A percentile compares a stretch with the other conserved stretches of the same genome.
phyloP scores from a whole-genome alignment of 805 yeast species.

The Teunomyces pallodes region DNA sequence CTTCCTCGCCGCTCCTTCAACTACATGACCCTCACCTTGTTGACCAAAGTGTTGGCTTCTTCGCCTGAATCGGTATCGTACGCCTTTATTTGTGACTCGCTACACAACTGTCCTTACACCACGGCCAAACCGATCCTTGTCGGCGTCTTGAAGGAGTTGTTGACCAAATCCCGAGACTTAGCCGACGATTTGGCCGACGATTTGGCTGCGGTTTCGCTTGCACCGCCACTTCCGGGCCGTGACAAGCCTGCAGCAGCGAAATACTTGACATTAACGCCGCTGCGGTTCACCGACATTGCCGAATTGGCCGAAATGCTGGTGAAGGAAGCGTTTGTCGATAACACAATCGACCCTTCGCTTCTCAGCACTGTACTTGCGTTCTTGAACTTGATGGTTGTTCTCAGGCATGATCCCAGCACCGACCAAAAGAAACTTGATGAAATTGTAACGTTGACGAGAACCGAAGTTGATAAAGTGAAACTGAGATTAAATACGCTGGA shows the following conservation, averaged over 20 bases:
- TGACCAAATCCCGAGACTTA: slow-evolving; percentile 32
- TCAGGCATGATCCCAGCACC: slow-evolving; percentile 21
- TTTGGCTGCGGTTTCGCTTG: background rate
- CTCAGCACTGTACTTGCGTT: slow-evolving; percentile 52
- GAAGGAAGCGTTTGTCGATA: slow-evolving; percentile 10
- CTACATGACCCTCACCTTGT: slow-evolving; percentile 52
- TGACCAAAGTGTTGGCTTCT: slow-evolving; percentile 60
- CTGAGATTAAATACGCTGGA: slow-evolving; percentile 8
- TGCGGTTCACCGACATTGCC: slow-evolving; percentile 42
- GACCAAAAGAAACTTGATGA: slow-evolving; percentile 13
- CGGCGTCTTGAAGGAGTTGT: slow-evolving; percentile 67
- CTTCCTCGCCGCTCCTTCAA: slow-evolving; percentile 26
- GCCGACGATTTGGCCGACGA: background rate
- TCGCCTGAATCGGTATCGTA: slow-evolving; percentile 57
- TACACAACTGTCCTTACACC: slow-evolving; percentile 64
- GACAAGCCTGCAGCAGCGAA: slow-evolving; percentile 22
- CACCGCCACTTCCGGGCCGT: slow-evolving; percentile 20
- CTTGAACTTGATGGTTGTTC: slow-evolving; percentile 49
- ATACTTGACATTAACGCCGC: slow-evolving; percentile 43
- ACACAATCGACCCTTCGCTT: slow-evolving; percentile 19
- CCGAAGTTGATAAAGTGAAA: slow-evolving; percentile 15
- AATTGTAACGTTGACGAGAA: slow-evolving; percentile 14
- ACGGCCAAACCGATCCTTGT: slow-evolving; percentile 59
- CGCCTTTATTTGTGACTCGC: slow-evolving; percentile 59
- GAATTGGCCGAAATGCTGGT: slow-evolving; percentile 31